These are phyloP conservation scores for Podaxis sp. DNA, from an alignment of 768 basidiomycete genomes.

Conservation along the genomic window DNA sequence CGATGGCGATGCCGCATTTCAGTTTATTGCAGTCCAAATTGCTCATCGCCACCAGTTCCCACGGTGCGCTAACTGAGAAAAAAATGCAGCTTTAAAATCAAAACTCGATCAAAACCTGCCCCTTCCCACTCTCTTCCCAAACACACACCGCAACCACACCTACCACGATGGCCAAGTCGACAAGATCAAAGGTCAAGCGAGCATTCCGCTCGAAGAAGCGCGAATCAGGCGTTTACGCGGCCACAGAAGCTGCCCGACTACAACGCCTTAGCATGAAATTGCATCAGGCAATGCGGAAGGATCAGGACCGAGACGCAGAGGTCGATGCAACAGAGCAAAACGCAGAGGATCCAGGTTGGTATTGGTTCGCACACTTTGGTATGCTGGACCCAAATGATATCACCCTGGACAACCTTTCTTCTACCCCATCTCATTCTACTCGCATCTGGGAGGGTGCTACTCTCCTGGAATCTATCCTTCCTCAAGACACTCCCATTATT, in stretches of 20 bases:
- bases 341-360: slow-evolving; percentile 59
- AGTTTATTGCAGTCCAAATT: not conserved
- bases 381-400: slow-evolving; percentile 56
- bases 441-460: slow-evolving; percentile 7
- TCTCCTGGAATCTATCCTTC: slow-evolving; percentile 3
- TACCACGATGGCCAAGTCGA: slow-evolving; percentile 72
- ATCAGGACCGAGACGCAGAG: slow-evolving; percentile 32
- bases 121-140: not conserved
- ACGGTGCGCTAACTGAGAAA: not conserved
- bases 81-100: not conserved
- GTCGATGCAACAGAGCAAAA: slow-evolving; percentile 32
- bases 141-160: not conserved
- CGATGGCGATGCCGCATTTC: not conserved
- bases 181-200: slow-evolving; percentile 78
- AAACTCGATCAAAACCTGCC: not conserved
- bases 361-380: slow-evolving; percentile 50
- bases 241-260: slow-evolving; percentile 70
- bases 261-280: slow-evolving; percentile 70
- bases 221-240: slow-evolving; percentile 70
- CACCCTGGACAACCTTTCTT: slow-evolving; percentile 36
- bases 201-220: slow-evolving; percentile 75
- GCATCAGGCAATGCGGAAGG: slow-evolving; percentile 37
- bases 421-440: not conserved
- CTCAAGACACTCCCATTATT: slow-evolving; percentile 12
- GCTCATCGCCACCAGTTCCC: not conserved